phyloP scores from a whole-genome alignment of 768 basidiomycete genomes.

The Leccinum olivaceopallidum region DNA sequence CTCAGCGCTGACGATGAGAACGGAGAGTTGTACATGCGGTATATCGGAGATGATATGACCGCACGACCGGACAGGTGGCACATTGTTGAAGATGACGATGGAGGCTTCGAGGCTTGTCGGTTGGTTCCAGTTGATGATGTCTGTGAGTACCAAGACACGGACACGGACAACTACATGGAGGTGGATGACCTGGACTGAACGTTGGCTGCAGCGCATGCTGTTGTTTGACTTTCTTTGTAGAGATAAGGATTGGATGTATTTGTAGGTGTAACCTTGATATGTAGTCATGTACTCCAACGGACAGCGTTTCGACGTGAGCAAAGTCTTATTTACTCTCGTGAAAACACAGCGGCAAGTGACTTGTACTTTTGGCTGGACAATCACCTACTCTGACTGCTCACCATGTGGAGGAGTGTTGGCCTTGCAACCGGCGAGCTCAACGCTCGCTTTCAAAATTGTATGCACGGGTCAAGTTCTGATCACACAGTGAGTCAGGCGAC shows the following conservation, averaged over 20 bases:
- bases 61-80: constrained; percentile 47
- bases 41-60: constrained; percentile 41
- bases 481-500: neutral
- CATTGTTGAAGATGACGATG: constrained; percentile 37
- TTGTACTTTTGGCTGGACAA: neutral
- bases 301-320: neutral
- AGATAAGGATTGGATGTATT: constrained; percentile 9
- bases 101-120: constrained; percentile 43
- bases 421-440: neutral
- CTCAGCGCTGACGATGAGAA: constrained; percentile 43
- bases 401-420: neutral
- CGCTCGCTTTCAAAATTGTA: neutral
- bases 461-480: neutral
- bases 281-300: neutral
- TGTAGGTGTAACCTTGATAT: constrained; percentile 1
- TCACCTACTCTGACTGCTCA: neutral
- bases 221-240: neutral
- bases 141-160: constrained; percentile 36
- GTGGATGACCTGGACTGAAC: constrained; percentile 20
- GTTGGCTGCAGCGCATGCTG: neutral
- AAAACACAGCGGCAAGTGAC: neutral
- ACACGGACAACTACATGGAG: constrained; percentile 42
- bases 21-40: constrained; percentile 43
- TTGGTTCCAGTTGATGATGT: constrained; percentile 38
- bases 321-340: no score